Evolutionary conservation across 1,139 yeast species (phyloP).

Genomic region (Yamadazyma sp.): DNA sequence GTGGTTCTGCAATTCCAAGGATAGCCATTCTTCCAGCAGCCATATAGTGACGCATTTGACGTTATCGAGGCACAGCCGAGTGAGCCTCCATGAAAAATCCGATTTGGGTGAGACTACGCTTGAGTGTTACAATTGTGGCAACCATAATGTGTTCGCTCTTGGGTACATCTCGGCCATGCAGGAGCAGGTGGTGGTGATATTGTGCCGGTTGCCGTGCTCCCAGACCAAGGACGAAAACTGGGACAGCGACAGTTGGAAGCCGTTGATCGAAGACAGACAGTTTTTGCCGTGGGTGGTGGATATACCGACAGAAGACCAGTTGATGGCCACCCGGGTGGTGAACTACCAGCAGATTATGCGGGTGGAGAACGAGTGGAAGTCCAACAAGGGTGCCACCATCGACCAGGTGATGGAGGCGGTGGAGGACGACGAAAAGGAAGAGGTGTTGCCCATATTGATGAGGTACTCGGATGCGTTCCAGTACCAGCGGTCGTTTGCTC

Average conservation of each 20-base stretch:
- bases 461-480: slow-evolving; percentile 83
- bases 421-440: slow-evolving; percentile 34
- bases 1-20: slow-evolving; percentile 91
- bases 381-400: slow-evolving; percentile 66
- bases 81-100: slow-evolving; percentile 74
- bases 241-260: slow-evolving; percentile 90
- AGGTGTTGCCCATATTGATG: slow-evolving; percentile 69
- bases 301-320: slow-evolving; percentile 63
- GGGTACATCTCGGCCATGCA: slow-evolving; percentile 90
- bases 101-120: slow-evolving; percentile 82
- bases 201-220: slow-evolving; percentile 91
- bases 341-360: slow-evolving; percentile 67
- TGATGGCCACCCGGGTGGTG: slow-evolving; percentile 52
- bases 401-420: slow-evolving; percentile 37
- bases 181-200: slow-evolving; percentile 81
- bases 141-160: slow-evolving; percentile 72
- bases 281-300: slow-evolving; percentile 82
- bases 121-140: slow-evolving; percentile 92
- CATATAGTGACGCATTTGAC: slow-evolving; percentile 89
- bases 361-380: slow-evolving; percentile 81
- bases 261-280: slow-evolving; percentile 77
- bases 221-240: slow-evolving; percentile 69
- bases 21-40: slow-evolving; percentile 58
- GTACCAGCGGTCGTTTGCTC: slow-evolving; percentile 84
- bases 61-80: slow-evolving; percentile 73